Percentiles rank a stretch among this genome's conserved stretches.
Conservation (phyloP, 768 basidiomycete genomes). For the Boletus eberwhitei region DNA sequence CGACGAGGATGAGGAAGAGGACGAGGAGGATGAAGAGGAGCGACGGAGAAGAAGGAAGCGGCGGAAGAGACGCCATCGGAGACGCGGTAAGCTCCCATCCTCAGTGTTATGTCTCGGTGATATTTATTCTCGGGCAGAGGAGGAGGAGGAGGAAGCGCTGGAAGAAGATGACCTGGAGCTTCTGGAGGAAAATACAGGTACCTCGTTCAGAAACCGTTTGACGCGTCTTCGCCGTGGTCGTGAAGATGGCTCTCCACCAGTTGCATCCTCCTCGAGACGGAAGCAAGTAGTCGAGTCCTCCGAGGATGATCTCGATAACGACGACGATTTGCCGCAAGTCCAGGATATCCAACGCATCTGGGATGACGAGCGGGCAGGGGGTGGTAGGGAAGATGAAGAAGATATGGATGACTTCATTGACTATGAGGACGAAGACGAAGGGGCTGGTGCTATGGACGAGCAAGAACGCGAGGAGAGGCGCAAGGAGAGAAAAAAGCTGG, state of each 20-base stretch:
- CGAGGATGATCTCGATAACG: constrained; percentile 67
- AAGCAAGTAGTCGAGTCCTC: constrained; percentile 64
- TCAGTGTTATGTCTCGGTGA: constrained; percentile 4
- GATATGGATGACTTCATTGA: constrained; percentile 76
- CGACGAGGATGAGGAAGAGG: constrained; percentile 88
- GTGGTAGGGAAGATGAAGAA: constrained; percentile 50
- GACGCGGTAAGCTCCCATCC: constrained; percentile 39
- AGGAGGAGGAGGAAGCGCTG: constrained; percentile 62
- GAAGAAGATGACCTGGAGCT: constrained; percentile 89
- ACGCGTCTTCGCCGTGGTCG: constrained; percentile 74
- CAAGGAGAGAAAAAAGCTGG: constrained; percentile 58
- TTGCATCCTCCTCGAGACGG: constrained; percentile 57
- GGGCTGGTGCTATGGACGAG: constrained; percentile 74
- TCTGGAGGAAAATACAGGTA: constrained; percentile 80
- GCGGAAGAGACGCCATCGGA: constrained; percentile 62
- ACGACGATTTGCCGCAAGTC: constrained; percentile 49
- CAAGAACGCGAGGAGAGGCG: constrained; percentile 73
- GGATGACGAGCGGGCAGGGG: constrained; percentile 67
- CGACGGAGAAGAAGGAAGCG: constrained; percentile 59
- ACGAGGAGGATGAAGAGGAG: constrained; percentile 60
- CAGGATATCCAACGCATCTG: constrained; percentile 66
- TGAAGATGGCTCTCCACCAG: constrained; percentile 66
- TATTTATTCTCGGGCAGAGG: constrained; percentile 29
- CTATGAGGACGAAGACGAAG: constrained; percentile 77
- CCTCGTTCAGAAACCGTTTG: constrained; percentile 68